A percentile compares a stretch with the other conserved stretches of the same genome.
Conservation (phyloP, 2,329 filamentous ascomycete species). For the Aspergillus pseudoterreus region DNA sequence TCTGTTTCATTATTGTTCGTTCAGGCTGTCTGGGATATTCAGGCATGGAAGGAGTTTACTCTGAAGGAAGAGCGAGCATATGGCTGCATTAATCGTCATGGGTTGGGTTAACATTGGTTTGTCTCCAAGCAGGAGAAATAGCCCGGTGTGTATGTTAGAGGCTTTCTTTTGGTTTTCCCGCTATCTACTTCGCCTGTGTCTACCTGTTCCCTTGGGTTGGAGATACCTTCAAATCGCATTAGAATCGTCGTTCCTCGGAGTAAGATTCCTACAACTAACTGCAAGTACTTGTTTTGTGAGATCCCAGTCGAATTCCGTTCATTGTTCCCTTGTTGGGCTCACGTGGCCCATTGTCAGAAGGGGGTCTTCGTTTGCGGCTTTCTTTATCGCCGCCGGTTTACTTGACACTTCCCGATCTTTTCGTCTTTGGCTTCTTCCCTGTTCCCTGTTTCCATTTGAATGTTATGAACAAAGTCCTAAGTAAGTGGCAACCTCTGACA, state of each 20-base stretch:
- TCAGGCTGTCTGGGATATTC: slow-evolving; percentile 16
- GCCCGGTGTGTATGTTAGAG: slow-evolving; percentile 13
- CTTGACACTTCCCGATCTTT: not conserved
- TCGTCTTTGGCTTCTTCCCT: not conserved
- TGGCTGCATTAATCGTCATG: slow-evolving; percentile 16
- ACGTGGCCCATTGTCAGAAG: not conserved
- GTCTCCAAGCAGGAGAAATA: slow-evolving; percentile 12
- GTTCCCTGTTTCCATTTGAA: too few species aligned
- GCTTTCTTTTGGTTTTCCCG: slow-evolving; percentile 2
- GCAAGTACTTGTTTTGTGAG: not conserved
- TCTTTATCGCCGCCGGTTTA: not conserved
- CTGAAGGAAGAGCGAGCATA: slow-evolving; percentile 14
- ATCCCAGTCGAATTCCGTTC: not conserved
- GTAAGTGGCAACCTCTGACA: too few species aligned
- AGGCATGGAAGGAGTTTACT: slow-evolving; percentile 20
- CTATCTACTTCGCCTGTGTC: not conserved
- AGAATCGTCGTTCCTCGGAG: not conserved
- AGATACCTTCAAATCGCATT: slow-evolving; percentile 2
- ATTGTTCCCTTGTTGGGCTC: too few species aligned
- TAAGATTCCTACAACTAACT: not conserved
- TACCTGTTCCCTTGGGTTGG: not conserved
- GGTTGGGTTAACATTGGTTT: slow-evolving; percentile 12
- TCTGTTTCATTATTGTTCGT: slow-evolving; percentile 10
- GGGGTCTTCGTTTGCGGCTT: not conserved
- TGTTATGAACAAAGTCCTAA: too few species aligned